Percentiles rank a stretch among this genome's conserved stretches.
These are phyloP conservation scores for Brassica rapa DNA, from an alignment of 345 rosid genomes.

Conservation along the genomic window DNA sequence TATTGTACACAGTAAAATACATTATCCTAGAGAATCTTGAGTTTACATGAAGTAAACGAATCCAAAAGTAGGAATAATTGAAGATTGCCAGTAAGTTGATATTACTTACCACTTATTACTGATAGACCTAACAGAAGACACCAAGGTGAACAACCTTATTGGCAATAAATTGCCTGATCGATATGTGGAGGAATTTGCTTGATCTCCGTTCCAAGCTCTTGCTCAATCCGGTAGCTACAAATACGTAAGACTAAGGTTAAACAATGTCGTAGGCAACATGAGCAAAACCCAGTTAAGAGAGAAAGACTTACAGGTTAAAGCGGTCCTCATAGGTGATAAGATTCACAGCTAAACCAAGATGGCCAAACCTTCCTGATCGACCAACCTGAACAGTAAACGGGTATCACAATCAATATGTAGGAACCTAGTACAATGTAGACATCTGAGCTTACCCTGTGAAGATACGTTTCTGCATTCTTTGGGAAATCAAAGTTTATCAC, in stretches of 20 bases:
- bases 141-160: conserved; percentile 38
- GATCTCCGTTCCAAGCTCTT: conserved; percentile 92
- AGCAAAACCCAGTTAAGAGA: conserved; percentile 4
- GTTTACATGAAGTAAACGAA: neutral
- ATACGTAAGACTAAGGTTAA: neutral
- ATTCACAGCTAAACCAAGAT: conserved; percentile 93
- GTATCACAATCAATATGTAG: neutral
- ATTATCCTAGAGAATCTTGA: neutral
- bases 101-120: conserved; percentile 50
- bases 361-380: conserved; percentile 93
- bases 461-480: conserved; percentile 83
- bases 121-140: conserved; percentile 34
- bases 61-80: conserved; percentile 2
- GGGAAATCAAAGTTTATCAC: conserved; percentile 39
- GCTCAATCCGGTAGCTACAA: conserved; percentile 89
- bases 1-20: neutral
- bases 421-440: conserved; percentile 2
- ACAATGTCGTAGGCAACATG: conserved; percentile 2
- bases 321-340: conserved; percentile 40
- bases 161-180: conserved; percentile 90
- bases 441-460: conserved; percentile 74
- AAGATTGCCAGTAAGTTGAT: neutral
- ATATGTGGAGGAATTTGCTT: conserved; percentile 94
- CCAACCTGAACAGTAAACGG: conserved; percentile 59
- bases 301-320: conserved; percentile 43